Evolutionary conservation across 169 alveolate species (phyloP), one percentile per base, ranked within the genome.

Genomic region (Plasmodium berghei): DNA sequence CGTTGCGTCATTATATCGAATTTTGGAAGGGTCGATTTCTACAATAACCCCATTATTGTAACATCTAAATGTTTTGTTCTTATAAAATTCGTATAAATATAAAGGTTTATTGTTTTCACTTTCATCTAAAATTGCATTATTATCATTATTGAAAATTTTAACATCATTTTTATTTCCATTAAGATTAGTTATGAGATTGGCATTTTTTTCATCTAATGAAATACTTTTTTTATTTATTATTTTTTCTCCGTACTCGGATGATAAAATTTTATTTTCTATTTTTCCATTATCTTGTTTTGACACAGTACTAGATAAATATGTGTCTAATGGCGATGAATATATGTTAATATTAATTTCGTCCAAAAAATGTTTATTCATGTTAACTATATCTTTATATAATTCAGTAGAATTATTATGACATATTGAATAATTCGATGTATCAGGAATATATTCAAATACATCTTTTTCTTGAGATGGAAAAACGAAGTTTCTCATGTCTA

Each of bases 261-360:
- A 48, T 24, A 10, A 22, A n/a, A 63, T 48, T 49, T 22, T 56
- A 16, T 45, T 42, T 26, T 24, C 46, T n/a, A 20, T n/a, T 34
- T 83, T 55, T 26, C 72, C n/a, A 46, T 26, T 62, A 42, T 58
- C 72, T 42, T 18, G 16, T 54, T 42, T 63, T 9, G 69, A 26
- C 24, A 67, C 14, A 71, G 69, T 69, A 72, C 66, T 83, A 16
- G 90, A 83, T 55, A 83, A 40, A 46, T 83, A 83, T 24, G 90
- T 83, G 18, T 83, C 72, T 70, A 83, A 61, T 6, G 90, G 90
- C 1, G 90, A 83, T n/a, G 90, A 52, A 67, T 83, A 83, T 83
- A 83, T 83, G 52, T 83, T 69, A 66, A 58, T 61, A 54, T 69
- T 83, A 40, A 83, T 83, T 54, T 83, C 83, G 46, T 83, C 85